Evolutionary conservation across 116 monocot species (phyloP), one percentile per base, ranked within the genome.

Genomic region (Cymodocea nodosa): DNA sequence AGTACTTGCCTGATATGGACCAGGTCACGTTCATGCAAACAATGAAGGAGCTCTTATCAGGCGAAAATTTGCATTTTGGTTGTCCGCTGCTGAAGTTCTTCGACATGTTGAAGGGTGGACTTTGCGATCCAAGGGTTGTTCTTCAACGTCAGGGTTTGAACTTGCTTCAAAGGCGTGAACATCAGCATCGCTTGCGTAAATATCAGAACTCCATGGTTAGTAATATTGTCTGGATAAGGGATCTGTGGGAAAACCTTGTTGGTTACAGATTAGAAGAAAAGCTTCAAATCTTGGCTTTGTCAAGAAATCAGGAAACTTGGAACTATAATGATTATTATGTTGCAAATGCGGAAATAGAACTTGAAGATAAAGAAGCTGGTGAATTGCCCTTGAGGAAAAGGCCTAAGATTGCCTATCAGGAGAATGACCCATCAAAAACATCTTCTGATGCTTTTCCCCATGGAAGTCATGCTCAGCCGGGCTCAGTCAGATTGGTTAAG

Each of bases 1-100:
- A 70, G 17, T 77, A 76, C 56, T 80, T 97, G n/a, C 97, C 97
- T 8, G 88, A 91, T 44, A 82, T 88, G 83, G 88, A 91, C 67
- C 72, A 77, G 59, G 84, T 81, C 63, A 81, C 78, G 14, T 85
- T 88, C 57, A 55, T 53, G 8, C 58, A 51, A 35, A 97, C 84
- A 12, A 53, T 88, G 23, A 72, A 56, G 34, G 84, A 88, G 57
- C 75, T 88, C 20, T 64, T 84, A 6, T 30, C 74, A 11, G 91
- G 88, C 6, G 48, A 64, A n/a, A 86, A 88, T 68, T 91, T 97
- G 59, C 82, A 88, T 71, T 91, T 97, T 57, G 81, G 79, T 5
- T 88, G 73, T 39, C 97, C 95, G 2, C 2, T 91, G 9, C 15
- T 35, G 1, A 50, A 76, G 22, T 65, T 97, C 62, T 86, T 91